Evolutionary conservation across 1,139 yeast species (phyloP).

Genomic region (Nakaseomyces delphensis): DNA sequence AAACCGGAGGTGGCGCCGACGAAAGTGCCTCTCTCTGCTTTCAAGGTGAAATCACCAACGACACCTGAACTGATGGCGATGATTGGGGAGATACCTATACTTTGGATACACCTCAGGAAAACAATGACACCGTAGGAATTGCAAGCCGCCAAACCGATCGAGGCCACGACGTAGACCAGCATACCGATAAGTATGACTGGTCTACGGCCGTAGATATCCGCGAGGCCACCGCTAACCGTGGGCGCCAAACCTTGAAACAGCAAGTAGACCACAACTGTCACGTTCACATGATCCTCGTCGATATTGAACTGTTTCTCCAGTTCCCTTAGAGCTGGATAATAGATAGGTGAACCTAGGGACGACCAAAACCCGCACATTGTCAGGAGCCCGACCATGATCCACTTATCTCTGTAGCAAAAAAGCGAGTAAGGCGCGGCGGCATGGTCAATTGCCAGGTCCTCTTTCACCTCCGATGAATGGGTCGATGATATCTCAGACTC

Average conservation of each 20-base stretch:
- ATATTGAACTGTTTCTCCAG: slow-evolving; percentile 47
- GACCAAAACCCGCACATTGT: slow-evolving; percentile 32
- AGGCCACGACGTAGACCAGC: slow-evolving; percentile 45
- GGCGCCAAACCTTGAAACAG: slow-evolving; percentile 68
- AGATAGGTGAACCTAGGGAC: slow-evolving; percentile 31
- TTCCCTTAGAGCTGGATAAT: slow-evolving; percentile 30
- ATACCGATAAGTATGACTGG: slow-evolving; percentile 53
- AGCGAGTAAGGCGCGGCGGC: slow-evolving; percentile 20
- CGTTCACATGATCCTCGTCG: slow-evolving; percentile 48
- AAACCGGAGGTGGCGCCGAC: slow-evolving; percentile 59
- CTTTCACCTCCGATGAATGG: background rate
- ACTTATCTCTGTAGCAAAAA: slow-evolving; percentile 23
- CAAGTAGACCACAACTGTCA: slow-evolving; percentile 64
- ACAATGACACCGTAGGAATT: slow-evolving; percentile 46
- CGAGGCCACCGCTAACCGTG: slow-evolving; percentile 40
- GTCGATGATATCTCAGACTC: slow-evolving; percentile 10
- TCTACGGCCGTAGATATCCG: slow-evolving; percentile 61
- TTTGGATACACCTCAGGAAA: slow-evolving; percentile 56
- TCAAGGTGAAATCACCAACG: slow-evolving; percentile 57
- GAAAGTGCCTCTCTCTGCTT: slow-evolving; percentile 55
- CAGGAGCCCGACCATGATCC: slow-evolving; percentile 28
- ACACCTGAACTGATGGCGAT: slow-evolving; percentile 60
- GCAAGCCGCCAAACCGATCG: slow-evolving; percentile 52
- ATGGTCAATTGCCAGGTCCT: slow-evolving; percentile 2
- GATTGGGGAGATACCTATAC: slow-evolving; percentile 62